Percentiles rank a stretch among this genome's conserved stretches.
Evolutionary conservation across 2,329 filamentous ascomycete species (phyloP).

Genomic region (Mycogone perniciosa): DNA sequence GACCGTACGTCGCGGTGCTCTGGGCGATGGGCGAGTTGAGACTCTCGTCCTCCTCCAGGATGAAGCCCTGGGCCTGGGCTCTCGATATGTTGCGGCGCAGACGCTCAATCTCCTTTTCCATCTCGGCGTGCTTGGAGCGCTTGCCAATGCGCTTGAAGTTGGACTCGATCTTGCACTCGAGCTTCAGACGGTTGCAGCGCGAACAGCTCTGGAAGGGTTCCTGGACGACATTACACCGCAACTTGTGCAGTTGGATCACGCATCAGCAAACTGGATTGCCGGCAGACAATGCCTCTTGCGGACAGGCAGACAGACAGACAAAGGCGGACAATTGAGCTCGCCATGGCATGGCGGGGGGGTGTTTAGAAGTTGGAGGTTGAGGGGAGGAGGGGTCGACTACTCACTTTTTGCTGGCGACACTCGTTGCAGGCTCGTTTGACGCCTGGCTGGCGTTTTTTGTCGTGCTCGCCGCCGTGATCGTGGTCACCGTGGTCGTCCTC

Average conservation of each 20-base stretch:
- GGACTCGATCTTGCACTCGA: constrained; percentile 79
- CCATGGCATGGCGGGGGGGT: neutral
- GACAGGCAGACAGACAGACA: neutral
- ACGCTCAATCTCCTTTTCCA: constrained; percentile 75
- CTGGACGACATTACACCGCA: constrained; percentile 78
- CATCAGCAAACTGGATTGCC: constrained; percentile 4
- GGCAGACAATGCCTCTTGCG: neutral
- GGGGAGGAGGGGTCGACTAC: constrained; percentile 22
- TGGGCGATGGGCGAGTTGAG: constrained; percentile 52
- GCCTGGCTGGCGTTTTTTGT: constrained; percentile 59
- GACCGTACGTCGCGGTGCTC: constrained; percentile 47
- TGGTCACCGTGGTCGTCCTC: constrained; percentile 50
- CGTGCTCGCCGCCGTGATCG: constrained; percentile 43
- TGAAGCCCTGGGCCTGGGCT: constrained; percentile 53
- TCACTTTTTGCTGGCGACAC: constrained; percentile 79
- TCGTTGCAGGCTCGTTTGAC: constrained; percentile 80
- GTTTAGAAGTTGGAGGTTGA: constrained; percentile 1
- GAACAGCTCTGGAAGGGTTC: constrained; percentile 73
- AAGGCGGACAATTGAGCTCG: neutral
- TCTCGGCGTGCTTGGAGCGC: constrained; percentile 75
- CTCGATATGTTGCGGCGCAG: constrained; percentile 55
- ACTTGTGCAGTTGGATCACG: constrained; percentile 35
- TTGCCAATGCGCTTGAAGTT: constrained; percentile 66
- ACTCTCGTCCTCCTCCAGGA: constrained; percentile 50
- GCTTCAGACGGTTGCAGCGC: constrained; percentile 70